A percentile compares a stretch with the other conserved stretches of the same genome.
phyloP scores from a whole-genome alignment of 1,284 basidiomycete genomes.

The Crepidotus sp. region DNA sequence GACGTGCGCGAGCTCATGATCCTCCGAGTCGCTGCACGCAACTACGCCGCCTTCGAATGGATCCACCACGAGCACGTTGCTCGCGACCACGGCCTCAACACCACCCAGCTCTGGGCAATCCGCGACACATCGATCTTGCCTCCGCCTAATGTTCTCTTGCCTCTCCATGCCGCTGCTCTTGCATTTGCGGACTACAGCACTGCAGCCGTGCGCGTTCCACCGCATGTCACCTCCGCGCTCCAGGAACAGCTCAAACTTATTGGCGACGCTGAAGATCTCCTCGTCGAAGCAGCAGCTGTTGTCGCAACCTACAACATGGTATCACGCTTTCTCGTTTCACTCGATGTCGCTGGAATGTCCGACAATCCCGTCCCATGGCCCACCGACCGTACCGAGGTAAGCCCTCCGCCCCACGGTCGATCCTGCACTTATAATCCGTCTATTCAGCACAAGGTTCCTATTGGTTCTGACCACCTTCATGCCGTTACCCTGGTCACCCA shows the following conservation, averaged over 20 bases:
- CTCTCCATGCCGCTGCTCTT: slow-evolving; percentile 36
- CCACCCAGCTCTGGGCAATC: slow-evolving; percentile 37
- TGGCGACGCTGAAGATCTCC: slow-evolving; percentile 25
- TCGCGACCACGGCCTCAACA: slow-evolving; percentile 35
- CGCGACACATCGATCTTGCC: slow-evolving; percentile 34
- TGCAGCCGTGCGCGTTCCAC: slow-evolving; percentile 30
- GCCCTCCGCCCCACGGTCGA: not conserved
- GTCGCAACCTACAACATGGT: slow-evolving; percentile 50
- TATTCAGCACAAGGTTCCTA: slow-evolving; percentile 24
- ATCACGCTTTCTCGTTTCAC: slow-evolving; percentile 43
- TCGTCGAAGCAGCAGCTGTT: slow-evolving; percentile 41
- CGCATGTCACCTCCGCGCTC: slow-evolving; percentile 27
- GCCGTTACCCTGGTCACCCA: slow-evolving; percentile 31
- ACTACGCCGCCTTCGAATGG: slow-evolving; percentile 47
- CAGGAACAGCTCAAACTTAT: slow-evolving; percentile 21
- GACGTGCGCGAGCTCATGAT: slow-evolving; percentile 49
- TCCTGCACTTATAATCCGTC: slow-evolving; percentile 1
- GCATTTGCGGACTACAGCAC: slow-evolving; percentile 44
- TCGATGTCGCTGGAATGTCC: slow-evolving; percentile 42
- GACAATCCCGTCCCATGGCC: slow-evolving; percentile 39
- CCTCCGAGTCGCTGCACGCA: slow-evolving; percentile 43
- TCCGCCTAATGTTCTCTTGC: slow-evolving; percentile 27
- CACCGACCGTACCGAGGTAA: slow-evolving; percentile 34
- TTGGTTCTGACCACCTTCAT: slow-evolving; percentile 30
- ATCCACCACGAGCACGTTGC: slow-evolving; percentile 45